Conservation (phyloP, 2,329 filamentous ascomycete genomes). For the Sclerotinia minor region DNA sequence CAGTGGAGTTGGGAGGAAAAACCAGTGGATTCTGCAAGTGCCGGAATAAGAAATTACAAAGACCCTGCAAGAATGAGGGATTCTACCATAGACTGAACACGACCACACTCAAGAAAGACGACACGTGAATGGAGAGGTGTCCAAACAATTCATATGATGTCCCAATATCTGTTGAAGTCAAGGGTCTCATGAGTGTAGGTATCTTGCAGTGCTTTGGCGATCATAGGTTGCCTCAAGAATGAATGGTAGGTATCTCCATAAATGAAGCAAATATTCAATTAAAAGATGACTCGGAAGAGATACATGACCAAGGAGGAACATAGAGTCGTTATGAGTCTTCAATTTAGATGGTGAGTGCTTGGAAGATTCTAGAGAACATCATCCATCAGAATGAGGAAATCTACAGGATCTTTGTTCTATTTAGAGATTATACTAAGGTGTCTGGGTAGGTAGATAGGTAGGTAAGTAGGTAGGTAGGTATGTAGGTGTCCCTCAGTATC, state of each 20-base stretch:
- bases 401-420: background rate
- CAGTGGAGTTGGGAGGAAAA: background rate
- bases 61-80: too few species aligned
- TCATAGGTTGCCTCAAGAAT: background rate
- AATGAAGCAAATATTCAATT: background rate
- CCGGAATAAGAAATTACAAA: background rate
- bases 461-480: too few species aligned
- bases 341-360: too few species aligned
- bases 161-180: background rate
- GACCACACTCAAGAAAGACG: background rate
- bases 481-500: too few species aligned
- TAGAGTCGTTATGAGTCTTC: background rate
- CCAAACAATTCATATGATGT: background rate
- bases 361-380: background rate
- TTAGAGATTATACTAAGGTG: background rate
- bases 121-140: background rate
- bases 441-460: too few species aligned
- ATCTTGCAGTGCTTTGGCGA: background rate
- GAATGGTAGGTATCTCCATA: background rate
- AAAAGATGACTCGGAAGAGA: background rate
- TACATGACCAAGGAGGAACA: background rate
- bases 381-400: background rate
- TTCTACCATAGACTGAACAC: background rate
- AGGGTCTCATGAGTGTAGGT: too few species aligned
- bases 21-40: background rate